These are phyloP conservation scores for Phellinidium pouzarii DNA, from an alignment of 1,284 basidiomycete species.

Conservation along the genomic window DNA sequence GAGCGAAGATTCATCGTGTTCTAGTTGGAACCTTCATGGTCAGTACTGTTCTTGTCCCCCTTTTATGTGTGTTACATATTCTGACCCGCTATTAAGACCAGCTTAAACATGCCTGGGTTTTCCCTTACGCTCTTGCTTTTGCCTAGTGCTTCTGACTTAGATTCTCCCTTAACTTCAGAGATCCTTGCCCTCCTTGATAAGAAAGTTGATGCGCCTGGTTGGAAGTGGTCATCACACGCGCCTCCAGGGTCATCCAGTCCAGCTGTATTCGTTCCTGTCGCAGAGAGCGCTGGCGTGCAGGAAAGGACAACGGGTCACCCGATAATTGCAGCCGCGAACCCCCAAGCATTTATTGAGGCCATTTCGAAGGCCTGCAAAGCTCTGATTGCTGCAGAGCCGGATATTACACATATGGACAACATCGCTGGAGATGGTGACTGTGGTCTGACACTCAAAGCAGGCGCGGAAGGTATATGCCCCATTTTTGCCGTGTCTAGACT, in stretches of 20 bases:
- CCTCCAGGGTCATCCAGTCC: slow-evolving; percentile 27
- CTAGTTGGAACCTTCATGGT: slow-evolving; percentile 84
- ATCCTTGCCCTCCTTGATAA: slow-evolving; percentile 78
- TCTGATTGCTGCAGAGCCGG: slow-evolving; percentile 73
- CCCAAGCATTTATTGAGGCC: slow-evolving; percentile 44
- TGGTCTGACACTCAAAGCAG: slow-evolving; percentile 79
- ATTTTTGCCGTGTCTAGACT: slow-evolving; percentile 1
- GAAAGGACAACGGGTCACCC: slow-evolving; percentile 19
- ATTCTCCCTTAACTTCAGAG: slow-evolving; percentile 35
- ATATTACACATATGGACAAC: slow-evolving; percentile 85
- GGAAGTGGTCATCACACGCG: slow-evolving; percentile 63
- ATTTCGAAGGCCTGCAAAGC: slow-evolving; percentile 64
- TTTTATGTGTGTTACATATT: not conserved
- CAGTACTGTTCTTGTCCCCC: slow-evolving; percentile 19
- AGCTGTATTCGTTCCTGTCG: slow-evolving; percentile 22
- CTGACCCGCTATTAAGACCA: slow-evolving; percentile 48
- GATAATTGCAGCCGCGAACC: slow-evolving; percentile 36
- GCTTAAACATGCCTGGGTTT: slow-evolving; percentile 93
- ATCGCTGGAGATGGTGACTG: slow-evolving; percentile 74
- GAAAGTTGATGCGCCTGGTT: slow-evolving; percentile 69
- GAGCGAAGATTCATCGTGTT: slow-evolving; percentile 53
- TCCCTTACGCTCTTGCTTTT: slow-evolving; percentile 83
- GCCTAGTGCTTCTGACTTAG: slow-evolving; percentile 39
- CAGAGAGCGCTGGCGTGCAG: slow-evolving; percentile 19
- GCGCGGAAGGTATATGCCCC: slow-evolving; percentile 38